Percentiles rank a stretch among this genome's conserved stretches.
These are phyloP conservation scores for Purpureocillium takamizusanense DNA, from an alignment of 2,329 filamentous ascomycete genomes.

Conservation along the genomic window DNA sequence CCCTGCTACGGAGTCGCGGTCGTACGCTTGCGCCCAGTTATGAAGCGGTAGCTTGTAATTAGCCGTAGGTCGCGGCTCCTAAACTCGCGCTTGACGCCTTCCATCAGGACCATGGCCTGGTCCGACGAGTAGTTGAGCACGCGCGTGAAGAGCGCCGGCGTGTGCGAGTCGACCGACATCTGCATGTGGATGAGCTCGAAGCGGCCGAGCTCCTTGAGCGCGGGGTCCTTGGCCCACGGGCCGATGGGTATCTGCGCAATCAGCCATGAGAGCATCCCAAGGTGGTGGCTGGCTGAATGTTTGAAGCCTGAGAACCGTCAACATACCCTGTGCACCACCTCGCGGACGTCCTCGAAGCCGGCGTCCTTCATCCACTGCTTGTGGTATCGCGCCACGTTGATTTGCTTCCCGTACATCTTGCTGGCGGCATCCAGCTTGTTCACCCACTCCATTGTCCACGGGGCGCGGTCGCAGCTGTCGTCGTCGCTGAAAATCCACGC, in stretches of 20 bases:
- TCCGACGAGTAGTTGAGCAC: conserved; percentile 29
- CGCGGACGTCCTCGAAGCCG: conserved; percentile 25
- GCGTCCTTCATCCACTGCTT: conserved; percentile 28
- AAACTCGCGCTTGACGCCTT: conserved; percentile 29
- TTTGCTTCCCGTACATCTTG: conserved; percentile 25
- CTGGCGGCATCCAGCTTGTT: conserved; percentile 25
- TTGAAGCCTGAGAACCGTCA: no score
- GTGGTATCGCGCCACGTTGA: conserved; percentile 26
- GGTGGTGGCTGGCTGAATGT: neutral
- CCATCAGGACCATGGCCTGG: conserved; percentile 30
- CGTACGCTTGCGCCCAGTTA: conserved; percentile 17
- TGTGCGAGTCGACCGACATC: conserved; percentile 32
- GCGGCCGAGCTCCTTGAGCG: conserved; percentile 24
- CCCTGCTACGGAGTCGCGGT: neutral
- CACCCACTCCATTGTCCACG: conserved; percentile 30
- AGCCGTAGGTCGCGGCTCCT: conserved; percentile 21
- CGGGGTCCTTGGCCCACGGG: conserved; percentile 25
- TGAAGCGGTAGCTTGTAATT: conserved; percentile 25
- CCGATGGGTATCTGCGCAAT: conserved; percentile 26
- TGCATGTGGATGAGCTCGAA: conserved; percentile 30
- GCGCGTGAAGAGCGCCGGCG: conserved; percentile 28
- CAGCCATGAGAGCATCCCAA: no score
- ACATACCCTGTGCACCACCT: conserved; percentile 18
- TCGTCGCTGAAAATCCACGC: conserved; percentile 29
- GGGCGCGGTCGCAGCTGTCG: conserved; percentile 24